phyloP scores from a whole-genome alignment of 148 eudicot genomes.

The Camellia sinensis region DNA sequence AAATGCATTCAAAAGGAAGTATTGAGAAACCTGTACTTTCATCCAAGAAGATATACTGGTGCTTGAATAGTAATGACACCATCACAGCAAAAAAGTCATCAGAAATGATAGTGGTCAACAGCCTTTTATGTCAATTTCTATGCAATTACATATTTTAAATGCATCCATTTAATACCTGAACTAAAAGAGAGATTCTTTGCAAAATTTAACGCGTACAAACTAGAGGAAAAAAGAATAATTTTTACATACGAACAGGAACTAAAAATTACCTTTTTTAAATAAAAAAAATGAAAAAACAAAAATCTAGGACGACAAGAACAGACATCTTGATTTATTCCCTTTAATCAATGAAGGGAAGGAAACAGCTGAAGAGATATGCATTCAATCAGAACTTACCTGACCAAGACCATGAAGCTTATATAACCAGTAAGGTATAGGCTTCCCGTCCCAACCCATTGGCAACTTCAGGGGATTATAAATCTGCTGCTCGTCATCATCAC shows the following conservation, averaged over 20 bases:
- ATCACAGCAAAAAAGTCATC: background rate
- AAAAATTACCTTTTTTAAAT: background rate
- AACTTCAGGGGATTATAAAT: slow-evolving; percentile 94
- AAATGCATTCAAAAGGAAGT: slow-evolving; percentile 3
- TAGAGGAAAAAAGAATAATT: background rate
- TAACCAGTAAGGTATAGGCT: slow-evolving; percentile 97
- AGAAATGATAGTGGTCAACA: background rate
- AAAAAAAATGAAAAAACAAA: background rate
- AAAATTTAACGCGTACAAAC: background rate
- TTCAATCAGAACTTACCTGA: slow-evolving; percentile 51
- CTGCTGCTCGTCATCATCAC: slow-evolving; percentile 97
- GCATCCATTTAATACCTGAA: background rate
- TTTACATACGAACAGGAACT: background rate
- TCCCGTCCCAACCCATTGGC: slow-evolving; percentile 99
- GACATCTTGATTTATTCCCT: background rate
- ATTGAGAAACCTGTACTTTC: background rate
- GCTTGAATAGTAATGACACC: background rate
- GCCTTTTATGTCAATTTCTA: background rate
- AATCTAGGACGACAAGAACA: background rate
- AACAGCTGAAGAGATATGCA: background rate
- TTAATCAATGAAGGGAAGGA: background rate
- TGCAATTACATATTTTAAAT: background rate
- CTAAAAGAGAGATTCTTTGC: background rate
- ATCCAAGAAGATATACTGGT: background rate
- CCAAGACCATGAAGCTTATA: slow-evolving; percentile 99